A percentile compares a stretch with the other conserved stretches of the same genome.
Conservation (phyloP, 2,329 filamentous ascomycete genomes). For the Corniculantispora saksenae region DNA sequence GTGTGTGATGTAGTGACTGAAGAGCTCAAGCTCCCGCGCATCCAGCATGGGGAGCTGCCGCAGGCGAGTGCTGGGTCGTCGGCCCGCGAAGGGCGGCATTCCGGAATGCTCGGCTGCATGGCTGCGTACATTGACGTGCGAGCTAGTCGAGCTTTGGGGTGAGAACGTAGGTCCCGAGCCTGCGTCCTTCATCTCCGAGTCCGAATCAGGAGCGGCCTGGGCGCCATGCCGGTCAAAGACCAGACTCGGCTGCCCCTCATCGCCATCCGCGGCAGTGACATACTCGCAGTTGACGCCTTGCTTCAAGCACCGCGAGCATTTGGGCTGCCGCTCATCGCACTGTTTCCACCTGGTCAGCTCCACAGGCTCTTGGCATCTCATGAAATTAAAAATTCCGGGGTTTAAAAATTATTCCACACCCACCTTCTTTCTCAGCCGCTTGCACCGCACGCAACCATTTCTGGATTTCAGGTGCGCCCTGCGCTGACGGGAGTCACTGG, state of each 20-base stretch:
- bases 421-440: slow-evolving; percentile 14
- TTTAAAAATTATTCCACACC: too few relatives aligned
- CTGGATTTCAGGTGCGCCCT: slow-evolving; percentile 15
- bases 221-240: not conserved
- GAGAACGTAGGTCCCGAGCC: not conserved
- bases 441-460: slow-evolving; percentile 12
- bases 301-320: slow-evolving; percentile 36
- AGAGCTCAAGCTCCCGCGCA: slow-evolving; percentile 35
- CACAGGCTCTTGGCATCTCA: too few relatives aligned
- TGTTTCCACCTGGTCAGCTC: slow-evolving; percentile 18
- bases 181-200: not conserved
- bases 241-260: slow-evolving; percentile 9
- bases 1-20: slow-evolving; percentile 44
- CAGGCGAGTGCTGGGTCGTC: not conserved
- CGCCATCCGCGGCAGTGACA: slow-evolving; percentile 19
- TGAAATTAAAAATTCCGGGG: not conserved
- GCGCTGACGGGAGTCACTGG: slow-evolving; percentile 10
- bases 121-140: not conserved
- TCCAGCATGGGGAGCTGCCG: not conserved
- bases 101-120: not conserved
- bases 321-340: slow-evolving; percentile 37
- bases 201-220: not conserved
- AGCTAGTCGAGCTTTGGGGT: not conserved
- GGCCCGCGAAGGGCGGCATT: not conserved
- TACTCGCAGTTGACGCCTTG: slow-evolving; percentile 33